Evolutionary conservation across 371 early-diverging fungal species (phyloP), one percentile per base, ranked within the genome.

Genomic region (Nematocida minor): DNA sequence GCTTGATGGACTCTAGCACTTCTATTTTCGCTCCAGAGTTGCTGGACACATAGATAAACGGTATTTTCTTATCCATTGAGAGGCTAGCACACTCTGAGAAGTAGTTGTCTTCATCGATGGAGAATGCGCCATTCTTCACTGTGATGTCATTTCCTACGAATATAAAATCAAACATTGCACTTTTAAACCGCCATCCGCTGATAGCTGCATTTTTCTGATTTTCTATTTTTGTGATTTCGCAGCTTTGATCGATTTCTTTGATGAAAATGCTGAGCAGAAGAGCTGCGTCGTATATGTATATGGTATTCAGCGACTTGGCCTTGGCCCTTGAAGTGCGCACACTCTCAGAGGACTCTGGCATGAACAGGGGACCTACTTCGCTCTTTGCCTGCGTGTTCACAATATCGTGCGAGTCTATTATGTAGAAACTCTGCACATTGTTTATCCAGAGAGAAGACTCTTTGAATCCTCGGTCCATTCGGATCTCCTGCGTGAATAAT

Each of bases 1-100:
- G 51, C 46, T 89, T 89, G 32, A 96, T 87, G 80, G 93, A 93
- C 69, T 92, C 92, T 48, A 94, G 94, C 48, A 97, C 88, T 42
- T 96, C 96, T 74, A 97, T 94, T 80, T 96, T 91, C n/a, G 96
- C 97, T 78, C 97, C 97, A 67, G 94, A 94, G 89, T 96, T 97
- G 79, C 95, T 95, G 48, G 94, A 92, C 64, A 97, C 86, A 88
- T 94, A 96, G 32, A 96, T 86, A 79, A 95, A 91, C 40, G 96
- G 96, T 38, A 93, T 84, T 70, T 94, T 84, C 60, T 89, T 84
- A 63, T 87, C 60, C 60, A 94, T 89, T 2, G 95, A 94, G 55
- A 89, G 85, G 85, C 91, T 89, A 20, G 94, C 91, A 11, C 93
- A 94, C 84, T 89, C 89, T 85, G 86, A 90, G 86, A 95, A 97